Conservation (phyloP, 2,329 filamentous ascomycete genomes). For the Ophioceras dolichostomum region DNA sequence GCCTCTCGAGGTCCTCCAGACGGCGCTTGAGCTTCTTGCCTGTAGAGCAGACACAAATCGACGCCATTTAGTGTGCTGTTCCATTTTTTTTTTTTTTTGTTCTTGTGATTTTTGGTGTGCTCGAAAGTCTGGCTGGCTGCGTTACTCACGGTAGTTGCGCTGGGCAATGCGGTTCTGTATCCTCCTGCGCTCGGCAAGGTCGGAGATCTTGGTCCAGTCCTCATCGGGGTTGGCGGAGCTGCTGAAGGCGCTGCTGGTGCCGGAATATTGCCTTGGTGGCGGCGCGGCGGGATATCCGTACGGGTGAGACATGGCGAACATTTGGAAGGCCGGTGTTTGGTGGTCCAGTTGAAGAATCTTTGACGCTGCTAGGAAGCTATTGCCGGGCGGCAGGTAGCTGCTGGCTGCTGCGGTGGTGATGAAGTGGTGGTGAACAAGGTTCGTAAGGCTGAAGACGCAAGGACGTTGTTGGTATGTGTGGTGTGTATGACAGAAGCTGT, state of each 20-base stretch:
- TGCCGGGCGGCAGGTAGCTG: too few relatives aligned
- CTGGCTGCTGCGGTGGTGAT: too few relatives aligned
- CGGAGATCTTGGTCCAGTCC: conserved; percentile 98
- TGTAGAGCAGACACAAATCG: conserved; percentile 21
- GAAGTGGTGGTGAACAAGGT: too few relatives aligned
- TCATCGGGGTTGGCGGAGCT: conserved; percentile 90
- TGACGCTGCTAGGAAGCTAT: too few relatives aligned
- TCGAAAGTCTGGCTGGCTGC: too few relatives aligned
- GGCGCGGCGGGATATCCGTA: conserved; percentile 24
- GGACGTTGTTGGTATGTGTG: too few relatives aligned
- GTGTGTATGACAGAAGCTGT: not conserved
- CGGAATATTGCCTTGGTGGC: conserved; percentile 54
- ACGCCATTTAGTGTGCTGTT: too few relatives aligned
- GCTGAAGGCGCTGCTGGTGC: conserved; percentile 89
- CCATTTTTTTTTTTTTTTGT: too few relatives aligned
- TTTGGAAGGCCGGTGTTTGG: conserved; percentile 10
- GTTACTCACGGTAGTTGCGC: conserved; percentile 73
- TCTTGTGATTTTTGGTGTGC: too few relatives aligned
- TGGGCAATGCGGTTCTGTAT: conserved; percentile 98
- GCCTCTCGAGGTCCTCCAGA: conserved; percentile 72
- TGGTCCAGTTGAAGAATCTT: not conserved
- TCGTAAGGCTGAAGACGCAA: too few relatives aligned
- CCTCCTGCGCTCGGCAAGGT: conserved; percentile 82
- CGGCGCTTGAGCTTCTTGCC: conserved; percentile 90
- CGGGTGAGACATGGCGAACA: conserved; percentile 30